Percentiles rank a stretch among this genome's conserved stretches.
These are phyloP conservation scores for Lodderomyces margitis DNA, from an alignment of 1,139 yeast genomes.

Conservation along the genomic window DNA sequence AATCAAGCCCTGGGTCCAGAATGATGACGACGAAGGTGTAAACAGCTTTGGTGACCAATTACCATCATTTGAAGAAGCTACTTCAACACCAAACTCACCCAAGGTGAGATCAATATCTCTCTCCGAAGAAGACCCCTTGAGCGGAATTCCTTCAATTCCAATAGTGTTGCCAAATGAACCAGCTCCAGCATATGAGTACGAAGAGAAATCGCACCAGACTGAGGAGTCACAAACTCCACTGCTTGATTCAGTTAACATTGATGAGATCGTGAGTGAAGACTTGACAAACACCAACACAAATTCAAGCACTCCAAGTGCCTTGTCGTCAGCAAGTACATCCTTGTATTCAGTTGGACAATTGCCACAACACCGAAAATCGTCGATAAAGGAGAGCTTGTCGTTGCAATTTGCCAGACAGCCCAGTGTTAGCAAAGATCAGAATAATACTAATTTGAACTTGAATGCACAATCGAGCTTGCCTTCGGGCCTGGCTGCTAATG, in stretches of 20 bases:
- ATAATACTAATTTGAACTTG: background rate
- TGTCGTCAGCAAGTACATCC: background rate
- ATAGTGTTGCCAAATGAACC: constrained; percentile 25
- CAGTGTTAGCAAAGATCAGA: background rate
- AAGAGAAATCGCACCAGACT: background rate
- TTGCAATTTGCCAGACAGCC: constrained; percentile 9
- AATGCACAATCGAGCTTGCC: no score
- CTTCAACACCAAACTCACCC: constrained; percentile 25
- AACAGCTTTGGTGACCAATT: constrained; percentile 21
- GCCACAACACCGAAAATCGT: constrained; percentile 4
- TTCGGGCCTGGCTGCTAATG: no score
- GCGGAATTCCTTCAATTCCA: constrained; percentile 33
- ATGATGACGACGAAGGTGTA: constrained; percentile 13
- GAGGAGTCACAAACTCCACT: background rate
- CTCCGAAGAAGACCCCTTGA: constrained; percentile 32
- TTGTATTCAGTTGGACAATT: background rate
- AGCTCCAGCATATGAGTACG: constrained; percentile 31
- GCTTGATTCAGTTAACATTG: constrained; percentile 20
- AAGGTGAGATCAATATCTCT: constrained; percentile 35
- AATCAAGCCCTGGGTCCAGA: constrained; percentile 29
- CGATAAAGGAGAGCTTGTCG: constrained; percentile 10
- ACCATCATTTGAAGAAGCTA: constrained; percentile 64
- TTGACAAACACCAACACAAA: constrained; percentile 1
- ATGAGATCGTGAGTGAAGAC: constrained; percentile 21
- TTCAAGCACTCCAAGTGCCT: background rate